A percentile compares a stretch with the other conserved stretches of the same genome.
Conservation (phyloP, 2,329 filamentous ascomycete species). For the Bipolaris oryzae region DNA sequence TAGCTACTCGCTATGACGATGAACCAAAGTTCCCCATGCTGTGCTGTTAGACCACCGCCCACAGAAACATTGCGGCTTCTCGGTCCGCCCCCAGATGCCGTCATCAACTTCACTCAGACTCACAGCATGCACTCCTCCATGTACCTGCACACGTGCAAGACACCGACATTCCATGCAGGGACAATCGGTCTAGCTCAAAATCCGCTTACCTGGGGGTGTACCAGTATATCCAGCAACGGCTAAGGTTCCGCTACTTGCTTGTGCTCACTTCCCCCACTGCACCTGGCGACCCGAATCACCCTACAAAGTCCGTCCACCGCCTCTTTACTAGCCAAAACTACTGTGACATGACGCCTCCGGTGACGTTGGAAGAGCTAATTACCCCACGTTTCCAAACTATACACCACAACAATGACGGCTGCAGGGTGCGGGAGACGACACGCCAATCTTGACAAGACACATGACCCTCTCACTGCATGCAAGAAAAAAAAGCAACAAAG, state of each 20-base stretch:
- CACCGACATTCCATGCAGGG: background rate
- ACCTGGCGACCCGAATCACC: conserved; percentile 12
- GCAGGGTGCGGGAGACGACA: conserved; percentile 3
- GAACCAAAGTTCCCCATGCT: background rate
- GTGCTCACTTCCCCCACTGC: conserved; percentile 18
- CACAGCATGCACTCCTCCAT: conserved; percentile 1
- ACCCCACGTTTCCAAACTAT: background rate
- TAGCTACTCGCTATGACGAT: background rate
- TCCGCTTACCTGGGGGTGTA: background rate
- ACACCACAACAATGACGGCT: background rate
- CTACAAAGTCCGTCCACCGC: conserved; percentile 4
- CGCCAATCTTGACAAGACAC: conserved; percentile 1
- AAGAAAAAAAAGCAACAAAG: background rate
- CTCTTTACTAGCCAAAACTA: background rate
- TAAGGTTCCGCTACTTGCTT: conserved; percentile 17
- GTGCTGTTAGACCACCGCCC: background rate
- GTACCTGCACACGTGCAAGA: background rate
- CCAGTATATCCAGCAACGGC: background rate
- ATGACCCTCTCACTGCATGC: conserved; percentile 2
- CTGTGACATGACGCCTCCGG: background rate
- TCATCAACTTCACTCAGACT: conserved; percentile 16
- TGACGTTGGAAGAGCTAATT: background rate
- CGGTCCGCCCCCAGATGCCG: conserved; percentile 12
- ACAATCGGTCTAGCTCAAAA: background rate
- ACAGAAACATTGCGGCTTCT: background rate